phyloP scores from a whole-genome alignment of 2,329 filamentous ascomycete genomes.

The Alternaria triticina region DNA sequence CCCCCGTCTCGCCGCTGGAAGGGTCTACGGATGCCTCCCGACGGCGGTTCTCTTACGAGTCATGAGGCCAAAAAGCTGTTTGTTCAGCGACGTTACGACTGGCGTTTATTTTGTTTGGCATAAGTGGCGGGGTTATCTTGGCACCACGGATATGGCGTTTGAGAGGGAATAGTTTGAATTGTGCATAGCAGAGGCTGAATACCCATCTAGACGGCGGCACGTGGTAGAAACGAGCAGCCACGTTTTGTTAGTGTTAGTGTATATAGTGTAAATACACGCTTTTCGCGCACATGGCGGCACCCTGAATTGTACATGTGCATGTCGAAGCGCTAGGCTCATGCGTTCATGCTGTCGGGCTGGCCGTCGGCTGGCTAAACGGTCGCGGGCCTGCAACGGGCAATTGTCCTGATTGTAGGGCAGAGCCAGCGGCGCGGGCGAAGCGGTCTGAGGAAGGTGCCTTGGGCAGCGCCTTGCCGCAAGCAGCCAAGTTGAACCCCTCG shows the following conservation, averaged over 20 bases:
- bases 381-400: neutral
- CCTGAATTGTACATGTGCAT: neutral
- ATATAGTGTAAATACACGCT: slow-evolving; percentile 13
- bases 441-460: slow-evolving; percentile 24
- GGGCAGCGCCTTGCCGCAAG: slow-evolving; percentile 8
- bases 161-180: slow-evolving; percentile 17
- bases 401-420: slow-evolving; percentile 11
- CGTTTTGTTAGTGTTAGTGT: slow-evolving; percentile 9
- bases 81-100: slow-evolving; percentile 11
- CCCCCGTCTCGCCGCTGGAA: slow-evolving; percentile 45
- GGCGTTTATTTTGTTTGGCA: slow-evolving; percentile 17
- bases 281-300: slow-evolving; percentile 4
- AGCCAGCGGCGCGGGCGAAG: slow-evolving; percentile 15
- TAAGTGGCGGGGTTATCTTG: slow-evolving; percentile 1
- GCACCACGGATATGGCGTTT: slow-evolving; percentile 17
- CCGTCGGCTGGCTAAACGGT: slow-evolving; percentile 1
- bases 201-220: slow-evolving; percentile 17
- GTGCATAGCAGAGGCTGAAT: slow-evolving; percentile 14
- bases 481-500: slow-evolving; percentile 14
- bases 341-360: neutral
- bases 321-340: neutral
- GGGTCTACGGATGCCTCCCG: slow-evolving; percentile 34
- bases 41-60: slow-evolving; percentile 49
- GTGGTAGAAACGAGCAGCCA: slow-evolving; percentile 8
- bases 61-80: slow-evolving; percentile 33